Evolutionary conservation across 495 filamentous ascomycete genomes (phyloP).

Genomic region (Chlorociboria aeruginascens): DNA sequence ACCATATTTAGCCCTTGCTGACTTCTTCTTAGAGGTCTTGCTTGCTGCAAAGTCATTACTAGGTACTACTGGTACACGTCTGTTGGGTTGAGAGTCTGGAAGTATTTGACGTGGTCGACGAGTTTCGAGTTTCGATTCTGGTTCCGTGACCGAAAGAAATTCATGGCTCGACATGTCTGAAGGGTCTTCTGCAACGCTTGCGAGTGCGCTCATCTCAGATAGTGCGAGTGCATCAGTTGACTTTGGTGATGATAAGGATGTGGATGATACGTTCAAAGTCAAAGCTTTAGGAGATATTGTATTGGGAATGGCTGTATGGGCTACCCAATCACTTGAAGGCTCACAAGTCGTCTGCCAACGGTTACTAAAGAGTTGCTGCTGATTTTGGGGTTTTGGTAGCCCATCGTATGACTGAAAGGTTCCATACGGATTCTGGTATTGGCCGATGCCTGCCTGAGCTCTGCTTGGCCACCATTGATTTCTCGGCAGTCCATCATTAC

Average conservation of each 20-base stretch:
- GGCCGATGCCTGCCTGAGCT: not conserved
- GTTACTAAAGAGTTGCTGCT: conserved; percentile 1
- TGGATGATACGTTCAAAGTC: conserved; percentile 7
- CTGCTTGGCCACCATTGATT: conserved; percentile 5
- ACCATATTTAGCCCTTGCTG: conserved; percentile 1
- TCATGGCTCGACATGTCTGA: conserved; percentile 6
- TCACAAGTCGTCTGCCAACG: not conserved
- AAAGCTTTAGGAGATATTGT: conserved; percentile 16
- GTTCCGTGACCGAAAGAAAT: conserved; percentile 1
- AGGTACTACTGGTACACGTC: conserved; percentile 1
- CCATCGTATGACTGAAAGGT: not conserved
- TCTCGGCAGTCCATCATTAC: not conserved
- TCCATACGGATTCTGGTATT: conserved; percentile 1
- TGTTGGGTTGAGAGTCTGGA: conserved; percentile 3
- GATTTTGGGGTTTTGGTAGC: not conserved
- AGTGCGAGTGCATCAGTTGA: conserved; percentile 2
- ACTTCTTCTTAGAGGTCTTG: conserved; percentile 1
- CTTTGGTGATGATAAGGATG: conserved; percentile 9
- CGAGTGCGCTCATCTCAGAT: conserved; percentile 4
- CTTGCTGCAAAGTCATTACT: conserved; percentile 3
- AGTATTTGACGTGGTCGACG: conserved; percentile 6
- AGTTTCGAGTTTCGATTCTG: not conserved
- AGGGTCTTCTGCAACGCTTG: conserved; percentile 3
- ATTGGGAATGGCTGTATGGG: not conserved
- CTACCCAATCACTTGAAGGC: conserved; percentile 7